Evolutionary conservation across 331 rosid species (phyloP).

Genomic region (Quercus tomentella): DNA sequence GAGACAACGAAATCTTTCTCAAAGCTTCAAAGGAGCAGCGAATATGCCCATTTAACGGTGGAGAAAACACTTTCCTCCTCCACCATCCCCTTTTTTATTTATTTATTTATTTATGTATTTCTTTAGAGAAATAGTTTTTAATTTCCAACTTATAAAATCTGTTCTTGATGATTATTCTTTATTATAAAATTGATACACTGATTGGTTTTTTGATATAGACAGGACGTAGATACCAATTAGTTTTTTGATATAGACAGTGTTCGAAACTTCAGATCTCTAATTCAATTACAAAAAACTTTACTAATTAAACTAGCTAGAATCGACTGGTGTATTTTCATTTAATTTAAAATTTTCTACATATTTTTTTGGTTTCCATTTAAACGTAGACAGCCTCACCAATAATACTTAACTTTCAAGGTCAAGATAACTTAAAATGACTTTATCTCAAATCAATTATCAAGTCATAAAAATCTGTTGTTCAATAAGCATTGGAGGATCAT

Average conservation of each 20-base stretch:
- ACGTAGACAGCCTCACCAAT: neutral
- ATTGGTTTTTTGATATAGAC: no score
- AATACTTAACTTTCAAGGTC: neutral
- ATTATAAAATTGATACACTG: rapidly evolving
- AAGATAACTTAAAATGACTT: neutral
- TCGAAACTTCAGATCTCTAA: no score
- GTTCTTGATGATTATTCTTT: no score
- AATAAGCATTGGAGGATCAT: neutral
- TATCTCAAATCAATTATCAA: neutral
- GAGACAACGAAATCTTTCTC: constrained; percentile 46
- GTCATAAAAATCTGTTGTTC: neutral
- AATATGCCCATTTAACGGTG: constrained; percentile 68
- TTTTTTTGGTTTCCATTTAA: neutral
- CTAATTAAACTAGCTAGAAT: no score
- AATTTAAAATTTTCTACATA: no score
- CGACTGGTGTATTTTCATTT: no score
- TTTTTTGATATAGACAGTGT: no score
- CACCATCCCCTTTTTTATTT: constrained; percentile 46
- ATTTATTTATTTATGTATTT: neutral
- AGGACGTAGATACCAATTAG: rapidly evolving
- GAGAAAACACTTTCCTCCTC: constrained; percentile 38
- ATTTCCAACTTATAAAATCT: rapidly evolving
- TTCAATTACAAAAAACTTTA: rapidly evolving
- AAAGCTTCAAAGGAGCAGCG: constrained; percentile 28
- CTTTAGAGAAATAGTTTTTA: no score